Evolutionary conservation across 208 protist species (phyloP), one percentile per base, ranked within the genome.

Genomic region (Phytomonas sp.): DNA sequence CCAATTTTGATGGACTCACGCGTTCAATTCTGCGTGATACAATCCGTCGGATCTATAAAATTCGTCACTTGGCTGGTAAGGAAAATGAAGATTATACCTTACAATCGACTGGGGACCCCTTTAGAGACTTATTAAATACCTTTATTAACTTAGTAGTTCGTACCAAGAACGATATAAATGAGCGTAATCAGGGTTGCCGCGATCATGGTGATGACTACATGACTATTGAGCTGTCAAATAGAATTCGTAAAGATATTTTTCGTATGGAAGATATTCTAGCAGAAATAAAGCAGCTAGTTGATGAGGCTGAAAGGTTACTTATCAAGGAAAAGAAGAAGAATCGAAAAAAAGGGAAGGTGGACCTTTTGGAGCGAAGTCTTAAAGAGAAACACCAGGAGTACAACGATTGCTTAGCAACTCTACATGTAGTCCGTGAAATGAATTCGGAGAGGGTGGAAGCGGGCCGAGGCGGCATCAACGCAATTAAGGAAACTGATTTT

Each of bases 1-100:
- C 85, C 34, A 89, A 74, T 67, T 75, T 64, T 13, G 82, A 88
- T 75, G 85, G 80, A 60, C 40, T 91, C 68, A 85, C 82, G 81
- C 78, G 83, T 34, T 84, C 86, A 15, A 87, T 75, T n/a, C 73
- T 92, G 67, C 86, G 86, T 8, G 86, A 92, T 60, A 88, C 78
- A 59, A 89, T 92, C 40, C 81, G 77, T 28, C 83, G 86, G 13
- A 73, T 92, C 31, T 81, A 81, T 40, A 69, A 76, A 30, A 86
- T 92, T 46, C 83, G 86, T 20, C 67, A 40, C 40, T 80, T 74
- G 60, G 80, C 81, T 4, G 86, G 86, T 2, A 66, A 72, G 3
- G 75, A 83, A n/a, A 83, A 92, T 68, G 83, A 87, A 51, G 51
- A 71, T 29, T 72, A 67, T 0, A 69, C 69, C 13, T 64, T 73